These are phyloP conservation scores for Annulohypoxylon bovei DNA, from an alignment of 495 filamentous ascomycete genomes.

Conservation along the genomic window DNA sequence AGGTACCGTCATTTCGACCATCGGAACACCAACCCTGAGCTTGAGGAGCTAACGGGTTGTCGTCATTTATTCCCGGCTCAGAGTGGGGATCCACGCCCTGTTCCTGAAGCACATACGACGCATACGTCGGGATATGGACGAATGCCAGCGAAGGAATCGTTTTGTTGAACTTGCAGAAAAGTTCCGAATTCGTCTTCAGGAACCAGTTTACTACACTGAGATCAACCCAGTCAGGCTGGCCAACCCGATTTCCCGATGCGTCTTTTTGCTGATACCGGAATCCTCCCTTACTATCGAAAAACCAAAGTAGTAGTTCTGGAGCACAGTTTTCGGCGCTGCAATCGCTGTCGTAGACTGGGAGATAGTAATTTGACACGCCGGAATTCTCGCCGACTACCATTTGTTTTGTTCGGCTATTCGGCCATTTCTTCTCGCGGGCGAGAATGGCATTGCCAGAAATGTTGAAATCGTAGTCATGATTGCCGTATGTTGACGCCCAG, in stretches of 20 bases:
- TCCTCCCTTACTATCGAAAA: constrained; percentile 78
- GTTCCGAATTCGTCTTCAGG: constrained; percentile 52
- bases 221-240: constrained; percentile 59
- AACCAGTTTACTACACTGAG: constrained; percentile 70
- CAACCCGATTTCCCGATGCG: constrained; percentile 43
- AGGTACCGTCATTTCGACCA: constrained; percentile 53
- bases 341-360: constrained; percentile 54
- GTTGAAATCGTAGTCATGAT: constrained; percentile 74
- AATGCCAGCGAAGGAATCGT: constrained; percentile 73
- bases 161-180: constrained; percentile 53
- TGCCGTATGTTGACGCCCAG: constrained; percentile 79
- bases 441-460: constrained; percentile 65
- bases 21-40: constrained; percentile 61
- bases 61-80: constrained; percentile 74
- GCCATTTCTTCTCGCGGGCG: constrained; percentile 62
- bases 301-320: constrained; percentile 70
- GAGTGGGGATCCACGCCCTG: constrained; percentile 49
- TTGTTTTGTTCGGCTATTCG: constrained; percentile 64
- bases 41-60: constrained; percentile 61
- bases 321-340: constrained; percentile 41
- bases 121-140: constrained; percentile 75
- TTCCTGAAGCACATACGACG: constrained; percentile 62
- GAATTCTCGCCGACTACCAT: constrained; percentile 52
- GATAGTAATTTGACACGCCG: constrained; percentile 78
- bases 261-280: constrained; percentile 59